Base-by-base conservation (phyloP, 139 green algal species). In the Spirogloea muscicola region DNA sequence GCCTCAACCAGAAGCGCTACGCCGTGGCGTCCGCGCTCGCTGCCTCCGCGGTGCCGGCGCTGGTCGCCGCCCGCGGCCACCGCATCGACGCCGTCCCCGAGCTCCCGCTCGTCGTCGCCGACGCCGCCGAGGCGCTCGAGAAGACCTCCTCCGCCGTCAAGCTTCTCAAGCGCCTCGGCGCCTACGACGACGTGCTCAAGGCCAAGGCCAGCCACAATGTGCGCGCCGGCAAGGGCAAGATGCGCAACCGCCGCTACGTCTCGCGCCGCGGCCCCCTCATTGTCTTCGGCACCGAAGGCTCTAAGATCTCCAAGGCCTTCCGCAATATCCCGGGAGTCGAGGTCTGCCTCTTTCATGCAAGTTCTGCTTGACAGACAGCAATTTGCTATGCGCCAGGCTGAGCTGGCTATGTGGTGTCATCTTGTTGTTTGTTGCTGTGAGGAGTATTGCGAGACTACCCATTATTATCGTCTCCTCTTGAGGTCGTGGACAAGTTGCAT, bases 51-150 rank as follows among this genome's bases (percentile, higher is more conserved):
- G 75, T 99, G 69, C 95, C 95, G 46, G 81, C 94, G 10, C 86
- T 99, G 59, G 90, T 99, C 25, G 89, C 98, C 86, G 94, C 95
- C 3, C 91, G 93, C 68, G 95, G 95, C 58, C 95, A 99, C 89
- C 77, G 81, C 72, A 91, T 99, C 62, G 91, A 96, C 68, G 69
- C 72, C 33, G 91, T 98, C 60, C 82, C 94, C 27, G 95, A 99
- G 91, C 80, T 99, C 27, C 95, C 95, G 37, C 88, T 99, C 55
- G 94, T 99, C 4, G 72, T 99, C 33, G 81, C 80, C 42, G 91
- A 99, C 77, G 85, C 82, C 29, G 85, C 82, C 0, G 88, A 96
- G 86, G 82, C 71, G 67, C 80, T 97, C 59, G 91, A 85, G 60
- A 98, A 98, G 91, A 98, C 93, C 72, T 91, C 87, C 77, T 87